Conservation (phyloP, 352 stramenopile genomes). For the Pythium aquatile region DNA sequence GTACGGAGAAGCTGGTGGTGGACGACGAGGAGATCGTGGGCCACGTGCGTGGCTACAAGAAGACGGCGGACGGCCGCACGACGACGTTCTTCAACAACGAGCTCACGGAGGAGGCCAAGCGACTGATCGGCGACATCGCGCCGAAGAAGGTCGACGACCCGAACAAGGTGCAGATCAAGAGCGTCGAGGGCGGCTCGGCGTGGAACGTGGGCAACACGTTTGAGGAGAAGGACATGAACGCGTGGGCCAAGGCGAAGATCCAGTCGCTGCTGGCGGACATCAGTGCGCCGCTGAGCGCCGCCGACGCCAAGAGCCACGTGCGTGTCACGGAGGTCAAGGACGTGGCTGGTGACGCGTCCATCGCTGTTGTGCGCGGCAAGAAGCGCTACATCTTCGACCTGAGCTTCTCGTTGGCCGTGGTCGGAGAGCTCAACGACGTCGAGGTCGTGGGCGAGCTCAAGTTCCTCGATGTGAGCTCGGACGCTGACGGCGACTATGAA, state of each 20-base stretch:
- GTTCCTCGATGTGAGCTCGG: conserved; percentile 83
- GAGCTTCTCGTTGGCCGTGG: conserved; percentile 45
- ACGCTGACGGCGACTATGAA: conserved; percentile 69
- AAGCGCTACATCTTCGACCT: conserved; percentile 93
- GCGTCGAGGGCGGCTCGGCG: conserved; percentile 79
- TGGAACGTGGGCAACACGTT: conserved; percentile 95
- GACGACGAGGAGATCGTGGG: conserved; percentile 66
- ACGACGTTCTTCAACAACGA: conserved; percentile 99
- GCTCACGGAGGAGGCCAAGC: conserved; percentile 95
- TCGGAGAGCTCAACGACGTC: conserved; percentile 13
- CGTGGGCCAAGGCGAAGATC: conserved; percentile 80
- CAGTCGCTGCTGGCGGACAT: conserved; percentile 53
- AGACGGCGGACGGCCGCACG: conserved; percentile 94
- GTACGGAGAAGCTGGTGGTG: conserved; percentile 34
- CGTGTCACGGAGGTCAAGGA: conserved; percentile 69
- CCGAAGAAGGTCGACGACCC: conserved; percentile 80
- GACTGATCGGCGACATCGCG: conserved; percentile 96
- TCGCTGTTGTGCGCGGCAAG: conserved; percentile 89
- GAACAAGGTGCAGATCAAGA: conserved; percentile 80
- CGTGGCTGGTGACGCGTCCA: conserved; percentile 91
- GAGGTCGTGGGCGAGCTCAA: conserved; percentile 51
- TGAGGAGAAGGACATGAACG: conserved; percentile 90
- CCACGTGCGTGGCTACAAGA: conserved; percentile 94
- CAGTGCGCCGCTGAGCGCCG: conserved; percentile 33
- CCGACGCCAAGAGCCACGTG: conserved; percentile 39